Base-by-base conservation (phyloP, 345 rosid genomes). In the Populus nigra region DNA sequence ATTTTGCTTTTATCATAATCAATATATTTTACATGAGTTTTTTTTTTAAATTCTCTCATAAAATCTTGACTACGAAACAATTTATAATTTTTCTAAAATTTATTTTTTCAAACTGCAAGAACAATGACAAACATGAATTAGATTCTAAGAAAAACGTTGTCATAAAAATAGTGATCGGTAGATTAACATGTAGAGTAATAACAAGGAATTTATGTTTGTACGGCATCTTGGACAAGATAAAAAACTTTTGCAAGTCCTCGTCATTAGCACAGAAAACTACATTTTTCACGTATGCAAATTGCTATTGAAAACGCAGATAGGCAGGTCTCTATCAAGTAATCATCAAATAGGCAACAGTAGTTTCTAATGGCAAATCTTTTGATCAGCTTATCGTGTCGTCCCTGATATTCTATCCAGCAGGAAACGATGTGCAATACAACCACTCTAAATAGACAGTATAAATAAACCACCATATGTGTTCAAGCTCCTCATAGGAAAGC, bases 371-470 rank as follows among this genome's bases (percentile, higher is more conserved):
- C 33, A 65, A 10, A 65, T 23, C 35, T 65, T 65, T 15, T 5
- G 1, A 65, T 25, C 33, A 23, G 5, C 13, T 65, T 29, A 27
- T 65, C 33, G 3, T 7, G 3, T 15, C 13, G 7, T 15, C 17
- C 17, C 35, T 31, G 38, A 65, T 18, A 49, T 49, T 49, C 20
- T 49, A 49, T 49, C 38, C 68, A 23, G 33, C 29, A 63, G 33
- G 4, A 15, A 43, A 35, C 23, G 55, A 66, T 36, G 33, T 9
- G 25, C 39, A 73, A 4, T 49, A n/a, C 45, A 17, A n/a, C 29
- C 66, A 27, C 63, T 18, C 27, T 69, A 15, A 17, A 68, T 53
- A 20, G 76, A 49, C 31, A 15, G 43, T 83, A 82, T 86, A 86
- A 81, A 84, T 81, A 82, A 27, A 13, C 79, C 62, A 35, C 39